Evolutionary conservation across 139 green algal genomes (phyloP), one percentile per base, ranked within the genome.

Genomic region (Chlamydomonas asymmetrica): DNA sequence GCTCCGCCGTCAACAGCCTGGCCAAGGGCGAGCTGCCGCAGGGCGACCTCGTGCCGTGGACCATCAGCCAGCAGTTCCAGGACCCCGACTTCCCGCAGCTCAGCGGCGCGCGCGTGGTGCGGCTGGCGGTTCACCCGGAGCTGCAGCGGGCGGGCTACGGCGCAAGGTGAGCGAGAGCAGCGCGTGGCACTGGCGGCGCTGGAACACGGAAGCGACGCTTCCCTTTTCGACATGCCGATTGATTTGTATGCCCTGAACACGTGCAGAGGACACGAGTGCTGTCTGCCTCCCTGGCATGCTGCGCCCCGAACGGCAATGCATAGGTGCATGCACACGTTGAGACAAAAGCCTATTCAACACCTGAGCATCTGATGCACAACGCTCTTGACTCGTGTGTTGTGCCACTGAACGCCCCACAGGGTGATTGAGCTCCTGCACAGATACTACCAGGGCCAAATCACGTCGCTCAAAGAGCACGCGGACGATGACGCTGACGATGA

Each of bases 31-130:
- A 92, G 45, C 82, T 96, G 67, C 93, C 93, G 7, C 89, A 92
- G 71, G 96, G 96, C 32, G 96, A 99, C 84, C 84, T 99, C 18
- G 95, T 99, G 52, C 96, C 96, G n/a, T 99, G 96, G 96, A 98
- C 94, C 20, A 76, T 99, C 31, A 88, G 88, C 10, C 91, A 97
- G 91, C 96, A 99, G 85, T 98, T 93, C 83, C 86, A 91, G 88
- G 96, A 99, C 82, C 52, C 84, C 3, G 93, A 97, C 54, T 98
- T 99, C 82, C 92, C 96, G 0, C 61, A 57, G 2, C 91, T 99
- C 35, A 94, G 83, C 4, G 96, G 96, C 32, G 96, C 92, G 7
- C 85, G 96, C 37, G 89, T 99, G 20, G 96, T 99, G 61, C 91
- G 96, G 68, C 95, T 99, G 41, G 96, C 96, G 3, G 85, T 89